These are phyloP conservation scores for Setaria italica DNA, from an alignment of 202 grass and related monocot genomes.

Conservation along the genomic window DNA sequence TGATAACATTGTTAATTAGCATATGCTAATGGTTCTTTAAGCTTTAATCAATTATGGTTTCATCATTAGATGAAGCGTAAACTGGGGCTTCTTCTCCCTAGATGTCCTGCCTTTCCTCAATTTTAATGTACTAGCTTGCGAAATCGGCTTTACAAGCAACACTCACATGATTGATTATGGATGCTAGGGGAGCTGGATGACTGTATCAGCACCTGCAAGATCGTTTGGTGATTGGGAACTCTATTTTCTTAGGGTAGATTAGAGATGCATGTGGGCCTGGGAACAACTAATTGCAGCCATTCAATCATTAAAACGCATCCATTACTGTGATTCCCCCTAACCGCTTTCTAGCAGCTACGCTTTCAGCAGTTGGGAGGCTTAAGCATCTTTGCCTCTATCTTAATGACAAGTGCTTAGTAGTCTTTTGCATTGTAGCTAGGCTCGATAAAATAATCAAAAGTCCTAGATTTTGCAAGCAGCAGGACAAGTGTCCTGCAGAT, in stretches of 20 bases:
- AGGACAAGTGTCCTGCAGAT: constrained; percentile 57
- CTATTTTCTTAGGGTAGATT: constrained; percentile 36
- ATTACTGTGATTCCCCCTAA: constrained; percentile 65
- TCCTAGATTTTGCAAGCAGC: constrained; percentile 49
- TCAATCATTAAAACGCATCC: constrained; percentile 68
- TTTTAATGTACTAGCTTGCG: constrained; percentile 50
- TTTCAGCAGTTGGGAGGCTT: constrained; percentile 43
- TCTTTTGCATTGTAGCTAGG: constrained; percentile 54
- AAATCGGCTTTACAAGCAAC: constrained; percentile 52
- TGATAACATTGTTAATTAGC: constrained; percentile 46
- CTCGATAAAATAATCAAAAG: constrained; percentile 30
- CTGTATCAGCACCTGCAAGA: constrained; percentile 70
- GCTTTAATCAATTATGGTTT: constrained; percentile 54
- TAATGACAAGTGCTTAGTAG: constrained; percentile 67
- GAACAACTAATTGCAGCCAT: constrained; percentile 72
- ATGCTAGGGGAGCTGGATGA: constrained; percentile 53
- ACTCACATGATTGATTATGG: constrained; percentile 52
- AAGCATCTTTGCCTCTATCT: constrained; percentile 63
- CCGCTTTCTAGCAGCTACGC: constrained; percentile 54
- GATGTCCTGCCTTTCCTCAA: constrained; percentile 42
- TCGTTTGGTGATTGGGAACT: constrained; percentile 48
- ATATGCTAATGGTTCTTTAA: constrained; percentile 42
- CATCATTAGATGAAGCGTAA: constrained; percentile 60
- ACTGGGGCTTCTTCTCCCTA: constrained; percentile 50
- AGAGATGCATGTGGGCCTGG: constrained; percentile 61